Base-by-base conservation (phyloP, 805 yeast species). In the Candida chilensis region DNA sequence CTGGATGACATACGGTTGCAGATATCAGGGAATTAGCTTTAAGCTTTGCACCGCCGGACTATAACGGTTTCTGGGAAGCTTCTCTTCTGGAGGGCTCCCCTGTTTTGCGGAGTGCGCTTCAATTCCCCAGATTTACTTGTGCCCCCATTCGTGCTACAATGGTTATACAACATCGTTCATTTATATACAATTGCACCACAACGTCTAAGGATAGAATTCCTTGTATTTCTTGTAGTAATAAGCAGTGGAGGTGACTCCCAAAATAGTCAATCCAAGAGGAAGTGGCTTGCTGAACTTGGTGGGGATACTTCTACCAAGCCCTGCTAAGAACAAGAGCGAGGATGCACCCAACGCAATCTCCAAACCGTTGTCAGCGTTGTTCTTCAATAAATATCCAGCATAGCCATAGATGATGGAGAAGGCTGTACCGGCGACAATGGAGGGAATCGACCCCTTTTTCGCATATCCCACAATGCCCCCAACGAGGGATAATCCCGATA, bases 271-370 rank as follows among this genome's bases (percentile, higher is more conserved):
- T 12, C 64, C 48, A 29, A 83, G 46, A 3, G 96, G 96, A 33
- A 88, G 71, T 0, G 94, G 90, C 48, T 82, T 82, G 38, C 61
- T 64, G 53, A 78, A 74, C 4, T 56, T 47, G 6, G 74, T 64
- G 20, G 75, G 73, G 32, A 72, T 37, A 6, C 85, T 75, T 47
- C 96, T 71, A 20, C 75, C 71, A n/a, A 80, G 41, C 17, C 94
- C 87, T 6, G 90, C 88, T 24, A 68, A 67, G 8, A 80, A 52
- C 42, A 88, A 66, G 12, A 82, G 45, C 2, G 74, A 42, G 4
- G 94, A 78, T 2, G 88, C 71, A 9, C 76, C 80, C 32, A 87
- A 57, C 0, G 95, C 95, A 12, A 81, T 50, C 49, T 83, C 88
- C 39, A 88, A 65, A 27, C 96, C 96, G 55, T 72, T 73, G 47